Evolutionary conservation across 495 filamentous ascomycete species (phyloP).

Genomic region (Penicillium soppii): DNA sequence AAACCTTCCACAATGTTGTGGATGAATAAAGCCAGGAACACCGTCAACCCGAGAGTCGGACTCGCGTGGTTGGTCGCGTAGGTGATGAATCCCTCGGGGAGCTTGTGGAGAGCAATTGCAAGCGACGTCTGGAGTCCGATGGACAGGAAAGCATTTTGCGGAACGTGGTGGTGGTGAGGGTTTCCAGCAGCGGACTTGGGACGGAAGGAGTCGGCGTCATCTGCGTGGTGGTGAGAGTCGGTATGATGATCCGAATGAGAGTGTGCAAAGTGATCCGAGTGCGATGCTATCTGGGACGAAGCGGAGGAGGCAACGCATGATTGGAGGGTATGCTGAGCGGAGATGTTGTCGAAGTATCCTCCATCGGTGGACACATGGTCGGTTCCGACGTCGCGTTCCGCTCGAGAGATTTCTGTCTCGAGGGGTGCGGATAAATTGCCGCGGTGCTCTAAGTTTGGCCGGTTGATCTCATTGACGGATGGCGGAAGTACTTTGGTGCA

Average conservation of each 20-base stretch:
- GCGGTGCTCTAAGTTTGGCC: constrained; percentile 8
- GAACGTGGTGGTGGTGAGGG: constrained; percentile 94
- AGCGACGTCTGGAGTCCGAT: constrained; percentile 91
- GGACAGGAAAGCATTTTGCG: constrained; percentile 86
- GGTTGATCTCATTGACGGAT: constrained; percentile 7
- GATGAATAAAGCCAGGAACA: constrained; percentile 94
- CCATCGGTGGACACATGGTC: constrained; percentile 6
- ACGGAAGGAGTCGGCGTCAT: constrained; percentile 26
- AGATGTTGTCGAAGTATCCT: constrained; percentile 16
- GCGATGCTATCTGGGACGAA: constrained; percentile 7
- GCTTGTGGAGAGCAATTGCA: constrained; percentile 94
- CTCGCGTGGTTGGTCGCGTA: constrained; percentile 97
- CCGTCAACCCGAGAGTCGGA: constrained; percentile 78
- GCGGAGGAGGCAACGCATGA: constrained; percentile 6
- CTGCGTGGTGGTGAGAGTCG: constrained; percentile 9
- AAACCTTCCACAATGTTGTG: constrained; percentile 99
- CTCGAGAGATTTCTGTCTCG: not conserved
- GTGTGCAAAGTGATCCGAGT: not conserved
- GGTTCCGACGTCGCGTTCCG: constrained; percentile 2
- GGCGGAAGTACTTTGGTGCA: constrained; percentile 51
- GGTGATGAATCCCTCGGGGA: constrained; percentile 97
- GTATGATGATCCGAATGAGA: constrained; percentile 3
- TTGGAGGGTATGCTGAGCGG: constrained; percentile 12
- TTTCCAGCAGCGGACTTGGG: constrained; percentile 29
- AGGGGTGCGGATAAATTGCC: constrained; percentile 18